Conservation (phyloP, 73 alveolate genomes). For the Blepharisma japonicum region DNA sequence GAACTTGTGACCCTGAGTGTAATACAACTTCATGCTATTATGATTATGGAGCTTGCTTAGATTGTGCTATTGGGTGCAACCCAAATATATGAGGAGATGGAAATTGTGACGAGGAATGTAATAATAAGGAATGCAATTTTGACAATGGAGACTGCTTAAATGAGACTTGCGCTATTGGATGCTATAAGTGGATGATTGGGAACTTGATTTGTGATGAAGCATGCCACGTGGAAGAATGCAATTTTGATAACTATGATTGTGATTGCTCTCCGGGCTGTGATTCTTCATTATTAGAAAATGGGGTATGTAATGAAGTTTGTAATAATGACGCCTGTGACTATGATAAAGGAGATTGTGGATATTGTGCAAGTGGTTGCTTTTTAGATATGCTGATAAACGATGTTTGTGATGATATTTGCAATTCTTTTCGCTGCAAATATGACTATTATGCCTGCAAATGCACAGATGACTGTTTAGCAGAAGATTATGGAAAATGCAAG, state of each 20-base stretch:
- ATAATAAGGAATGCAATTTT: neutral
- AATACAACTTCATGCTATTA: neutral
- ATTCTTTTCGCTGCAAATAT: neutral
- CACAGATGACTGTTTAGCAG: too few species aligned
- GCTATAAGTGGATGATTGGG: neutral
- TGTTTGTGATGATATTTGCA: slow-evolving; percentile 12
- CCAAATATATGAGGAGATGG: neutral
- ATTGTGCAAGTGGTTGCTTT: slow-evolving; percentile 16
- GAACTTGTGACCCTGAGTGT: neutral
- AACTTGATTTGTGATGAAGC: neutral
- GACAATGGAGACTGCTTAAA: neutral
- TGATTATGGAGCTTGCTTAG: neutral
- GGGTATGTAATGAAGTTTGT: neutral
- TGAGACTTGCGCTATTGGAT: neutral
- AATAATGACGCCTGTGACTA: slow-evolving; percentile 1
- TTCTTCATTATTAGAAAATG: neutral
- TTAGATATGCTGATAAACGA: neutral
- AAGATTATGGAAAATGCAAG: too few species aligned
- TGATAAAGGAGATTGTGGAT: slow-evolving; percentile 2
- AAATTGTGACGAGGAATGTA: slow-evolving; percentile 6
- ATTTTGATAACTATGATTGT: neutral
- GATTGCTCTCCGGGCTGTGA: slow-evolving; percentile 16
- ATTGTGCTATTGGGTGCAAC: slow-evolving; percentile 1
- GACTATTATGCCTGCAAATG: neutral
- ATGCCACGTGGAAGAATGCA: neutral